Conservation (phyloP, 257 asterid species). For the Osmanthus fragrans region DNA sequence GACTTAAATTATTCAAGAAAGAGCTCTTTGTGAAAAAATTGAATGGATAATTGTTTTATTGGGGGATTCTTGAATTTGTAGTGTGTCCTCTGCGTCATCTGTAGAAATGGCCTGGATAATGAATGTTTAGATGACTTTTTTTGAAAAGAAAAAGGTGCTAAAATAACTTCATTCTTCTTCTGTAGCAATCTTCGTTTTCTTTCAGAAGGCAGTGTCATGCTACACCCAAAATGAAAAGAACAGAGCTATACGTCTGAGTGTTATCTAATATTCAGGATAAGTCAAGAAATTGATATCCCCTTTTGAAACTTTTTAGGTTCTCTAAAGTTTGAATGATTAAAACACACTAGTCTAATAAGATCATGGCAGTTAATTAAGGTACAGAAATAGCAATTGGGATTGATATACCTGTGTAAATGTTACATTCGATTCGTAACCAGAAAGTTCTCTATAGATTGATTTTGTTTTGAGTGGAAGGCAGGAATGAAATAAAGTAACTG, state of each 20-base stretch:
- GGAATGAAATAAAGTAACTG: not conserved
- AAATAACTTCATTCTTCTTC: not conserved
- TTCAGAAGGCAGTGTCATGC: not conserved
- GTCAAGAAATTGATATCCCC: not conserved
- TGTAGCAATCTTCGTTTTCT: not conserved
- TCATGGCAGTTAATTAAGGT: no score
- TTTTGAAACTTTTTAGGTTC: not conserved
- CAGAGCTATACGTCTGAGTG: not conserved
- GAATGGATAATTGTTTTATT: not conserved
- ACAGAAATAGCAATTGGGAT: not conserved
- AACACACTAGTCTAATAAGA: not conserved
- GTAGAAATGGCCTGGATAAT: not conserved
- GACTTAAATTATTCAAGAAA: not conserved
- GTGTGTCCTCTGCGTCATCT: not conserved
- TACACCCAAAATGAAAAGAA: not conserved
- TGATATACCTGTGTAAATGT: not conserved
- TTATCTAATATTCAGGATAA: not conserved
- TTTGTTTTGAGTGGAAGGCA: not conserved
- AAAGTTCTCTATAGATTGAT: not conserved
- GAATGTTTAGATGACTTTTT: not conserved
- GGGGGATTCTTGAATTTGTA: not conserved
- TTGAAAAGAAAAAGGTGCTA: not conserved
- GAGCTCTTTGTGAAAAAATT: not conserved
- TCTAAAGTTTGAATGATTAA: not conserved
- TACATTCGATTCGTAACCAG: not conserved